Evolutionary conservation across 2,329 filamentous ascomycete species (phyloP), one percentile per base, ranked within the genome.

Genomic region (Alternaria incomplexa): DNA sequence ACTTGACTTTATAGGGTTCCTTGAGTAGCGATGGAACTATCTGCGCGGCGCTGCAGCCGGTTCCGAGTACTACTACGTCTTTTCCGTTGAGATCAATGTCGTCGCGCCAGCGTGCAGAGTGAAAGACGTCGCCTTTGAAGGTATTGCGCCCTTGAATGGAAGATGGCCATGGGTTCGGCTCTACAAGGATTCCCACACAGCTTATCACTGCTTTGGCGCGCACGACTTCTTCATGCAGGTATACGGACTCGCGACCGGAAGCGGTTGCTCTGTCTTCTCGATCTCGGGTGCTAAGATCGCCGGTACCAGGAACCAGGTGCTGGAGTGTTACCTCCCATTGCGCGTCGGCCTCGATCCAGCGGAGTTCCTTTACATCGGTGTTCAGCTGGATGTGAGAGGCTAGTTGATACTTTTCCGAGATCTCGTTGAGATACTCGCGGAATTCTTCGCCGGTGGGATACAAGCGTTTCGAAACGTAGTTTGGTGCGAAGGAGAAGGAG

Each of bases 21-120:
- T 55, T 58, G 23, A 63, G 46, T 8, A 65, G 43, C 3, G 50
- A 32, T 3, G 50, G 50, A 0, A 53, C 32, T 11, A 53, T 26
- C 22, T 53, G 50, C 3, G 50, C 50, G 13, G 50, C 50, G 17
- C 28, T 36, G 3, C 50, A 53, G 0, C 50, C 50, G 0, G 28
- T 55, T 26, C 85, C 85, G 59, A 87, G 64, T 11, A 87, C 81
- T n/a, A 86, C 73, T 12, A 87, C 82, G 65, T 86, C 75, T 65
- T 86, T 87, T 52, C 78, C 80, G n/a, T 79, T 74, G 11, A 86
- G 68, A 58, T 85, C 80, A 23, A 85, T 71, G 25, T 80, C 73
- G 20, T 80, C 72, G 45, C 83, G 77, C 85, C 85, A 86, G 32
- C 83, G 77, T 10, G 85, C 84, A 1, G 85, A 84, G 66, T 87